Base-by-base conservation (phyloP, 768 basidiomycete species). In the Podaxis sp. region DNA sequence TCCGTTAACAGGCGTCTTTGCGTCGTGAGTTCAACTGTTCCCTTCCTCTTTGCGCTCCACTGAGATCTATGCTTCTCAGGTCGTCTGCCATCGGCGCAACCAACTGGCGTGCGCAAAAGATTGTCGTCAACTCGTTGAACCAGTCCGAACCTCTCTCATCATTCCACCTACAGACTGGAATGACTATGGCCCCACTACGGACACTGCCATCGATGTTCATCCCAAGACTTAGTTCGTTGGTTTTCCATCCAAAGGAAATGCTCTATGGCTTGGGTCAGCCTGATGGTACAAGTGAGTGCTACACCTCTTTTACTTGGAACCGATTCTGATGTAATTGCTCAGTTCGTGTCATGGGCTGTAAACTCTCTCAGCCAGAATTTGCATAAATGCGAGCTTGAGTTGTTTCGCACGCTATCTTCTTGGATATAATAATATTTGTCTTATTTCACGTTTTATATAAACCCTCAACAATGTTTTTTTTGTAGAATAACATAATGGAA, bases 221-320 rank as follows among this genome's bases (percentile, higher is more conserved):
- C 38, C 82, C 82, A 33, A 75, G 82, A 63, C 75, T 73, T 57
- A 82, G 82, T 22, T 82, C 85, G 13, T 70, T 90, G 36, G 74
- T 77, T 1, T 91, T 91, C 79, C 90, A 91, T 70, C 90, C 90
- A 9, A 77, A 83, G 66, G 88, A 91, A 68, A 90, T 91, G 90
- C 71, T 91, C 65, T 86, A 82, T 65, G 87, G 82, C 17, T 70
- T 85, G 11, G 88, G 88, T 12, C 79, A 81, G 50, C 78, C 84
- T 37, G 65, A 65, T 60, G 66, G 66, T 15, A 56, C 77, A 58
- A 77, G 80, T 81, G 63, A 58, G 78, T 61, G 38, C 22, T 56
- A 46, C 54, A 33, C 33, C 25, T 47, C 37, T 13, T n/a, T 17
- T 55, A 2, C 22, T 24, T 4, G 19, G 24, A 25, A 33, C n/a